These are phyloP conservation scores for Serendipita sp. DNA, from an alignment of 768 basidiomycete species.

Conservation along the genomic window DNA sequence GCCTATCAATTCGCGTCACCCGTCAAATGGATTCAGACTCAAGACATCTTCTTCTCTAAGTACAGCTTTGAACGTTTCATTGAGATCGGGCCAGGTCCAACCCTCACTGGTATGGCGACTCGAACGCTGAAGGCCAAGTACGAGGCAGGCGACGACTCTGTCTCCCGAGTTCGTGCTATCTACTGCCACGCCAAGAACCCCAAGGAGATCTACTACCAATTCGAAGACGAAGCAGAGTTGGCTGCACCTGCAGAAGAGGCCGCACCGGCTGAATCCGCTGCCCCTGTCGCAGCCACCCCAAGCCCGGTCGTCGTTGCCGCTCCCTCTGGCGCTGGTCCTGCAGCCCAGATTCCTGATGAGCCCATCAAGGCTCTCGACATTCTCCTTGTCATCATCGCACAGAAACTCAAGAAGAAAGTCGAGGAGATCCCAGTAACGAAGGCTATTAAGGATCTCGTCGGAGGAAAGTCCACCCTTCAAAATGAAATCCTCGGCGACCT, in stretches of 20 bases:
- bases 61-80: constrained; percentile 87
- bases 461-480: constrained; percentile 96
- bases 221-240: constrained; percentile 64
- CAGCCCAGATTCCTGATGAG: constrained; percentile 67
- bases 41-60: constrained; percentile 78
- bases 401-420: constrained; percentile 93
- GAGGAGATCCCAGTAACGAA: constrained; percentile 82
- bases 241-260: constrained; percentile 23
- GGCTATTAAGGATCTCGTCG: constrained; percentile 95
- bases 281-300: constrained; percentile 26
- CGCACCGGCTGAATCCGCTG: constrained; percentile 21
- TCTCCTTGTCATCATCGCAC: constrained; percentile 76
- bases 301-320: constrained; percentile 24
- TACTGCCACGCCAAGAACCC: constrained; percentile 89
- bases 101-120: constrained; percentile 85
- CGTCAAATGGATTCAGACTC: constrained; percentile 98
- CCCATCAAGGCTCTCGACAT: constrained; percentile 87
- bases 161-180: constrained; percentile 61
- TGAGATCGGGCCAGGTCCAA: constrained; percentile 92
- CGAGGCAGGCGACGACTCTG: constrained; percentile 75
- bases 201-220: constrained; percentile 96
- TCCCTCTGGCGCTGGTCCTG: constrained; percentile 43
- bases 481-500: constrained; percentile 97
- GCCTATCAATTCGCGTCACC: constrained; percentile 98
- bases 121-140: constrained; percentile 89